Percentiles rank a stretch among this genome's conserved stretches.
Evolutionary conservation across 2,329 filamentous ascomycete genomes (phyloP).

Genomic region (Trichoderma hamatum): DNA sequence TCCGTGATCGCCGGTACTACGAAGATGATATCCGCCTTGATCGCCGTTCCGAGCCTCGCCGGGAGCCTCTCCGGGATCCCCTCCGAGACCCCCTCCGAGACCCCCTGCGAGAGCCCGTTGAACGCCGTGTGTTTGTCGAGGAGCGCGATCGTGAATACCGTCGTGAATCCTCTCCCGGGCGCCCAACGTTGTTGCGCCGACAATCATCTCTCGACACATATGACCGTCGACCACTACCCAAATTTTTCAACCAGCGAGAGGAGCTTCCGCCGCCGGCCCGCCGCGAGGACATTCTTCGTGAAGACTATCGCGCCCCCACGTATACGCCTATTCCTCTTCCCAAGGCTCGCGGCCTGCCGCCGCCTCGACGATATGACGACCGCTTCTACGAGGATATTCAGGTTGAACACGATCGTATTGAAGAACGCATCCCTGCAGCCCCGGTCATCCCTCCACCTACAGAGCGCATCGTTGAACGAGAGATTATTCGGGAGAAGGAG

Average conservation of each 20-base stretch:
- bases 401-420: slow-evolving; percentile 67
- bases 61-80: slow-evolving; percentile 30
- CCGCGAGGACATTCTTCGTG: slow-evolving; percentile 52
- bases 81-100: neutral
- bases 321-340: slow-evolving; percentile 71
- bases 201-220: slow-evolving; percentile 92
- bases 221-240: slow-evolving; percentile 68
- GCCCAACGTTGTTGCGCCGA: slow-evolving; percentile 72
- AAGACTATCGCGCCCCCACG: slow-evolving; percentile 50
- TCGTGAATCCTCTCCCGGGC: slow-evolving; percentile 55
- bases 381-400: slow-evolving; percentile 68
- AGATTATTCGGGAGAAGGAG: slow-evolving; percentile 54
- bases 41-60: slow-evolving; percentile 33
- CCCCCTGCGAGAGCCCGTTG: neutral
- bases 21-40: slow-evolving; percentile 55
- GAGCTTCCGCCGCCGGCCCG: slow-evolving; percentile 65
- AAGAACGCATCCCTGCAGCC: slow-evolving; percentile 48
- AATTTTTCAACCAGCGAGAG: slow-evolving; percentile 56
- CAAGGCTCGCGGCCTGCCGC: slow-evolving; percentile 61
- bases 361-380: slow-evolving; percentile 60
- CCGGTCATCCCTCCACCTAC: slow-evolving; percentile 50
- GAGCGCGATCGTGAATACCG: slow-evolving; percentile 56
- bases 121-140: slow-evolving; percentile 56
- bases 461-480: slow-evolving; percentile 63
- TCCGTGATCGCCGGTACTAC: slow-evolving; percentile 44